Percentiles rank a stretch among this genome's conserved stretches.
phyloP scores from a whole-genome alignment of 2,329 filamentous ascomycete genomes.

The Nothophaeocryptopus gaeumannii region DNA sequence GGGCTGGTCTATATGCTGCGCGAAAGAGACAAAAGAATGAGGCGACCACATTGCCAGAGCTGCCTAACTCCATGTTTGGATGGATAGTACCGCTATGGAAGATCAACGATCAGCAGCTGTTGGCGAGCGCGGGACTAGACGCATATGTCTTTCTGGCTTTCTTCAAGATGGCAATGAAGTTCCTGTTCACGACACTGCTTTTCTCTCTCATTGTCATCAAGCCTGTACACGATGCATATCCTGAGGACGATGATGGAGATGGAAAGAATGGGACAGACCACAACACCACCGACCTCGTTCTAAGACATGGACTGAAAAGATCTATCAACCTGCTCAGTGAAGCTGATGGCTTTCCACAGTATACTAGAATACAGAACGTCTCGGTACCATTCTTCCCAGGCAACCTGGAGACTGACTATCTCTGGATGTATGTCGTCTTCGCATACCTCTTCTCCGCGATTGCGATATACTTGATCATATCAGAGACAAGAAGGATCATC shows the following conservation, averaged over 20 bases:
- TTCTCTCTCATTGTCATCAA: conserved; percentile 78
- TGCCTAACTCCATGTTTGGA: conserved; percentile 82
- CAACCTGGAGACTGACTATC: conserved; percentile 54
- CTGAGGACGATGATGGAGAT: conserved; percentile 37
- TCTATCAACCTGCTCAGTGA: conserved; percentile 16
- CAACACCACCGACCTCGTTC: conserved; percentile 8
- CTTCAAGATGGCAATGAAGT: conserved; percentile 90
- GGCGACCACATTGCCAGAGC: conserved; percentile 66
- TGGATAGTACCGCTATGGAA: conserved; percentile 86
- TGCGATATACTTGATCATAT: conserved; percentile 77
- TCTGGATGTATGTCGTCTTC: conserved; percentile 94
- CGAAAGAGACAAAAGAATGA: conserved; percentile 71
- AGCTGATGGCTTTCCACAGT: conserved; percentile 1
- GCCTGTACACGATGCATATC: conserved; percentile 75
- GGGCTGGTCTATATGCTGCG: conserved; percentile 86
- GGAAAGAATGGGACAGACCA: conserved; percentile 21
- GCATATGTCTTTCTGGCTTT: conserved; percentile 94
- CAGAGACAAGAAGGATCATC: conserved; percentile 81
- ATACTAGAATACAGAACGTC: conserved; percentile 1
- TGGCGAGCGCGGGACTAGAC: conserved; percentile 87
- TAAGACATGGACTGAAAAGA: conserved; percentile 9
- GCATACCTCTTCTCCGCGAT: conserved; percentile 86
- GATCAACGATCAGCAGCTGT: conserved; percentile 83
- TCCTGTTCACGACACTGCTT: conserved; percentile 75
- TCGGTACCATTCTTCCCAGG: conserved; percentile 18